Percentiles rank a stretch among this genome's conserved stretches.
phyloP scores from a whole-genome alignment of 106 monocot genomes.

The Dactylorhiza incarnata region DNA sequence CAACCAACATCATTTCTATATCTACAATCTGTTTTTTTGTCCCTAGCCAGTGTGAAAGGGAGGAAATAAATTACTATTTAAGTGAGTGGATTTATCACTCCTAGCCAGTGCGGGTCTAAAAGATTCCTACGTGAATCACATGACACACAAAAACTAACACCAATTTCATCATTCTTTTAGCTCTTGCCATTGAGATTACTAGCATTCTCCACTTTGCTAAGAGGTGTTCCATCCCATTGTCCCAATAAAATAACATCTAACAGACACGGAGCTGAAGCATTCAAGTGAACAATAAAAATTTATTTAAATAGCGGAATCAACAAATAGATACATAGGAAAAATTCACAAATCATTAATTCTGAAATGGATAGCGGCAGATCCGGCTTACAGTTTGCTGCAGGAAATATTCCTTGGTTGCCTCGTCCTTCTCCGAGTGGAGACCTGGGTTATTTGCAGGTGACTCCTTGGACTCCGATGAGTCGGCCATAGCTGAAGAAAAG shows the following conservation, averaged over 20 bases:
- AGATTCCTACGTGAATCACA: too few species aligned
- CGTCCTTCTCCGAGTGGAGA: conserved; percentile 53
- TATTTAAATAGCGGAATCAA: not conserved
- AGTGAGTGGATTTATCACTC: too few species aligned
- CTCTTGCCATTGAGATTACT: not conserved
- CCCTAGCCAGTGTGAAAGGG: too few species aligned
- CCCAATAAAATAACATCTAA: not conserved
- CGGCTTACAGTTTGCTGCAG: conserved; percentile 82
- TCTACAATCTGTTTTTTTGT: too few species aligned
- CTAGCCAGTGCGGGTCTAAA: too few species aligned
- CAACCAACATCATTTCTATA: too few species aligned
- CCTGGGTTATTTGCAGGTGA: conserved; percentile 83
- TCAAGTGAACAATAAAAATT: not conserved
- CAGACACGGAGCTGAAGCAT: not conserved
- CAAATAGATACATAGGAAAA: not conserved
- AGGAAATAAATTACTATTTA: too few species aligned
- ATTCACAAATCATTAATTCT: not conserved
- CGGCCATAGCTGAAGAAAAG: conserved; percentile 33
- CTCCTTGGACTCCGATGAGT: conserved; percentile 50
- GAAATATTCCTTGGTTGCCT: conserved; percentile 85
- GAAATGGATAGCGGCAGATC: not conserved
- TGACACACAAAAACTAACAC: too few species aligned
- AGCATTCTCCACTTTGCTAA: not conserved
- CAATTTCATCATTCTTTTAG: not conserved
- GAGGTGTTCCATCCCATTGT: not conserved